Base-by-base conservation (phyloP, 116 monocot genomes). In the Posidonia oceanica region DNA sequence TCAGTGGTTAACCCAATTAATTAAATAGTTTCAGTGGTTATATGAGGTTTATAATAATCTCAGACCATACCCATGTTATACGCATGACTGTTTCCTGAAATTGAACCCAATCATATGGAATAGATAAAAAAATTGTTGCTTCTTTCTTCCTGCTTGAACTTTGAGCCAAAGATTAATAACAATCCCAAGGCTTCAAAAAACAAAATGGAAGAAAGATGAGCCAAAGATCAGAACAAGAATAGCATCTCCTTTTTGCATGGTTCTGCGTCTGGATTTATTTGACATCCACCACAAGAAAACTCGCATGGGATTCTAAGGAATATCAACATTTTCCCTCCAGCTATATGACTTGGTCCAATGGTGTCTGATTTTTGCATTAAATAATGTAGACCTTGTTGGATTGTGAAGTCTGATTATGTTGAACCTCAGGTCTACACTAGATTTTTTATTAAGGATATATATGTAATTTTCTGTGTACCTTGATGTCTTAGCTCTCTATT, bases 21-120 rank as follows among this genome's bases (percentile, higher is more conserved):
- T 4, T 48, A 12, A 48, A 10, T 48, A 12, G 12, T 48, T 5
- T 12, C 48, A 48, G 7, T 10, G 48, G 48, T 48, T 48, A 48
- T 7, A 1, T 10, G 8, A 6, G 6, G 3, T 48, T 1, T 12
- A 10, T 48, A 48, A 10, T 48, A 48, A 48, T 7, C 48, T 48
- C 42, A 57, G 57, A 57, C 57, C 57, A 20, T 58, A 58, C 20
- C 39, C 64, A 40, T 64, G 64, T 64, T 64, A 64, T n/a, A 16
- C 38, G 64, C 37, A 39, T 39, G 41, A n/a, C 4, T 40, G 42
- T 17, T 64, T 17, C 39, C 37, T 39, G 10, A 39, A 64, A 60
- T 60, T 22, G 21, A 60, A 60, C 10, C 60, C 21, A 22, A 60
- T 60, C 60, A 8, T 60, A 13, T 23, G 60, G 18, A 10, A 2